Base-by-base conservation (phyloP, 2,329 filamentous ascomycete genomes). In the Cordyceps javanica region DNA sequence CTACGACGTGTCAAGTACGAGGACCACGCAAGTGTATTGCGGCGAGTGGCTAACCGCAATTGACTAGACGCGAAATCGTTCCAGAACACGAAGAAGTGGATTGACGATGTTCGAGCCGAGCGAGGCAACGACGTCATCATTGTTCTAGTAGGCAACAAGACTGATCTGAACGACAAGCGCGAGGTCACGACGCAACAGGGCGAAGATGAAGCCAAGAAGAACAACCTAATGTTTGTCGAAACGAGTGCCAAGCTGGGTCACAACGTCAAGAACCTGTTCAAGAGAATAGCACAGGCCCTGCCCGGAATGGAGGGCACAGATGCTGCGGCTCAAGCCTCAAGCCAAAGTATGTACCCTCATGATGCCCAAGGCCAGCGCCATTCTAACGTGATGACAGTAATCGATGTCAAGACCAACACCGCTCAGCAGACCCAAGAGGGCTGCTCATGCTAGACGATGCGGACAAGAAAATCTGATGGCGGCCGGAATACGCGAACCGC, bases 1-100 rank as follows among this genome's bases (percentile, higher is more conserved):
- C 60, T 99, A 99, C 77, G 94, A 99, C 74, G 96, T 99, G 69
- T 96, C 91, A 60, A 96, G 87, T 89, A 76, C 39, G 67, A 30
- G 51, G 55, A 55, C 60, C 61, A 14, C n/a, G 30, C 49, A 50
- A 54, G 38, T 63, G 38, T 55, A 49, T 50, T 25, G 38, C 50
- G 32, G 19, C 25, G 34, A 14, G 25, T 36, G n/a, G 45, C 48
- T 58, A 51, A 53, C 59, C 3, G 4, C 28, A 16, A 39, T 46
- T 19, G 50, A 21, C 19, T 66, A 90, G 86, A 94, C 73, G 88
- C 89, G 62, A 97, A 97, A 76, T 96, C 91, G 25, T 99, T 99
- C 79, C 89, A 97, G 72, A 97, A 99, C 76, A 99, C 94, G 56
- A 87, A 92, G 69, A 99, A 99, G 82, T 99, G 95, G 94, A 96